Evolutionary conservation across 2,329 filamentous ascomycete species (phyloP), one percentile per base, ranked within the genome.

Genomic region (Diplocarpon mali): DNA sequence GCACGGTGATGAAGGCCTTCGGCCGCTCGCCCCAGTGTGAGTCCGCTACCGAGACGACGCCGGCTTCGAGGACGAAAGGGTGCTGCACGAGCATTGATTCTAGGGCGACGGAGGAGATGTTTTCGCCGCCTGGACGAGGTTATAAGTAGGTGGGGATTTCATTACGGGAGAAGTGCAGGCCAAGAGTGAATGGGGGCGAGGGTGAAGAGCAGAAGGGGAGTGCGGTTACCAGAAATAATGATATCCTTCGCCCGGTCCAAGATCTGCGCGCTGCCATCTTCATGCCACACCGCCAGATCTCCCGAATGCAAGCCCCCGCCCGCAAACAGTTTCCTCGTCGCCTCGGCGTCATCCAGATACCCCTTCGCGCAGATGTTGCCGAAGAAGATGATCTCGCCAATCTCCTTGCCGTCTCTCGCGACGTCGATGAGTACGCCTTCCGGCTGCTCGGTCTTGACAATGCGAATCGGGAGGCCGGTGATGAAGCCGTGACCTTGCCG

Each of bases 181-280:
- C 38, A 34, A 20, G 45, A 30, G 50, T 49, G 42, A 51, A 20
- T 43, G 17, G n/a, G 30, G n/a, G 17, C 8, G 17, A 38, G 6
- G 13, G 17, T 31, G n/a, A 15, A 27, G 34, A 29, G 34, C 34
- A 27, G 30, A 32, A 14, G 15, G 11, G 15, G 34, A 35, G 5
- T 10, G 34, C 13, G 13, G n/a, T 55, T 69, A 85, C 85, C 85
- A 42, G 85, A 93, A 51, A 98, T 98, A 59, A 98, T 98, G 42
- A 98, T 95, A 61, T 98, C 92, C 69, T 98, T 98, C 12, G 87
- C 85, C 15, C 92, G 76, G 65, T 98, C 92, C 47, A 93, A 69
- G 52, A 98, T 95, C 68, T 96, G 87, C 36, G 88, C 81, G 46
- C 85, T 83, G 1, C 90, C 89, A 61, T 96, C 92, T 0, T 83